Evolutionary conservation across 306 rosid genomes (phyloP), one percentile per base, ranked within the genome.

Genomic region (Canavalia gladiata): DNA sequence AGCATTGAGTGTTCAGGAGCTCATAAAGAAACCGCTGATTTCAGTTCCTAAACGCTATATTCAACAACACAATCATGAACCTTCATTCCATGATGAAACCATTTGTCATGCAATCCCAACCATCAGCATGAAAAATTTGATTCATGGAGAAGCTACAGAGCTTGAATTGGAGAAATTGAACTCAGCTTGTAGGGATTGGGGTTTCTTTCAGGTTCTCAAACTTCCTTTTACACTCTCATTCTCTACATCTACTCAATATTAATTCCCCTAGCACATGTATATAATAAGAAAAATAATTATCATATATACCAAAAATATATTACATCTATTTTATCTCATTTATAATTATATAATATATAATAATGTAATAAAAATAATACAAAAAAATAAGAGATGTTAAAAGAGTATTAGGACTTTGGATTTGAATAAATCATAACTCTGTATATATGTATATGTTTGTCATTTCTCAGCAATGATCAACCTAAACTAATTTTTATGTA

Each of bases 131-230:
- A 72, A 25, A n/a, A 33, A 62, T 0, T 60, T 90, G 39, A 31
- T 67, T 68, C 71, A 65, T 3, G 79, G 31, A 8, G 83, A 85
- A 72, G 29, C 81, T 52, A 59, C 39, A 2, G 4, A 56, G 28
- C 3, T n/a, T 49, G 91, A 90, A 74, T 88, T 84, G 0, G 74
- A 82, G 33, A 88, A 87, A 47, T 77, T 92, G 80, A 82, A 86
- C 82, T 85, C 85, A 2, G 68, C 89, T 85, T 92, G 92, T 80
- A 87, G 56, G 72, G 84, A 86, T 4, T 90, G 94, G 92, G 97
- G 97, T 37, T 11, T 88, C 64, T 87, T 90, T 78, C 91, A 92
- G 91, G 97, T 82, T 58, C 6, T 18, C 2, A 11, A 29, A 58
- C 35, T 30, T 13, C 6, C 65, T 8, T 30, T 58, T 30, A 58